Base-by-base conservation (phyloP, 2,329 filamentous ascomycete genomes). In the Albifimbria verrucaria region DNA sequence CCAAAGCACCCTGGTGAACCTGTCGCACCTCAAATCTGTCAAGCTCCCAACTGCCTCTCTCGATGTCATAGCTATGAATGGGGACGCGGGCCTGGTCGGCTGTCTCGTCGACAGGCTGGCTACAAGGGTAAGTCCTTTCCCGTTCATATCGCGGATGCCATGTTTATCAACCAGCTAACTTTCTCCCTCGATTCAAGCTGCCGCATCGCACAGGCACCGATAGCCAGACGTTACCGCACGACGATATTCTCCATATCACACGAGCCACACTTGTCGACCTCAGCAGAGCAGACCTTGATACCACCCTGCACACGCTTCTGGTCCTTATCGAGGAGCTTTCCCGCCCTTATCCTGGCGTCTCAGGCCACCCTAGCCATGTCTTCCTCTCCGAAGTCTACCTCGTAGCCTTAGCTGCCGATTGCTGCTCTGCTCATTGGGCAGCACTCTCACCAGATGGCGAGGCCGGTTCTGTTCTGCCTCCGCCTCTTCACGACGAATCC, bases 331-430 rank as follows among this genome's bases (percentile, higher is more conserved):
- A 86, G 64, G 81, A 85, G 36, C 73, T 87, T 39, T 71, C 74
- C 24, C 77, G 77, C 48, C 78, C 81, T 3, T 83, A 82, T 63
- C 77, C 76, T 55, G 68, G 63, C 48, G 70, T 81, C 51, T 68
- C 76, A 45, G 69, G 72, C 21, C 83, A 85, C 59, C 83, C 84
- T 2, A 71, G 76, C 36, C 81, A 86, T 62, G 75, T 88, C 49
- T 70, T 87, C 26, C 75, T 82, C 46, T 87, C 86, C 18, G 85
- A 88, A 65, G 72, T 85, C 47, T 88, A 85, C 60, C 72, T 87
- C n/a, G 68, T 88, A 48, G 77, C 80, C 47, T 72, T 88, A 42
- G 75, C 85, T 32, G 82, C 84, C 63, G 84, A 88, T 62, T 88
- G 85, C 64, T 88, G 83, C 59, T 77, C 78, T 49, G 78, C 79